phyloP scores from a whole-genome alignment of 73 alveolate genomes.

The Tetrahymena thermophila region DNA sequence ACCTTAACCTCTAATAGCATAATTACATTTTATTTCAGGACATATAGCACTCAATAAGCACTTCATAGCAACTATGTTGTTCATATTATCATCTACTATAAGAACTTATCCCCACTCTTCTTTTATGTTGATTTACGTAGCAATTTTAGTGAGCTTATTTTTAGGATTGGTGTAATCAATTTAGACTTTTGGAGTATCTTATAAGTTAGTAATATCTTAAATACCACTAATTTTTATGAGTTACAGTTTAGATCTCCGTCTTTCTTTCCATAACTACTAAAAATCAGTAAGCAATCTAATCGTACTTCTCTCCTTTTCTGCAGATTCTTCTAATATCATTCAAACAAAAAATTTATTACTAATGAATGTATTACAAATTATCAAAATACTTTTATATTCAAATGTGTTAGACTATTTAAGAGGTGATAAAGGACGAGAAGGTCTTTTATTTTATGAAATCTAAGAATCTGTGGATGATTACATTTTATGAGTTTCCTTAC shows the following conservation, averaged over 20 bases:
- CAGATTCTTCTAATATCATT: neutral
- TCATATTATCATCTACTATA: neutral
- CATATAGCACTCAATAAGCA: neutral
- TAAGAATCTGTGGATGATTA: neutral
- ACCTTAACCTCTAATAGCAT: neutral
- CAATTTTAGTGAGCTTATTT: neutral
- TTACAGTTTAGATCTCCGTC: neutral
- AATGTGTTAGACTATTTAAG: neutral
- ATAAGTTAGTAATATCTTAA: neutral
- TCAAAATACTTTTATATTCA: neutral
- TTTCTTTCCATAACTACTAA: neutral
- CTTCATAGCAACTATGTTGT: neutral
- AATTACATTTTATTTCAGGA: neutral
- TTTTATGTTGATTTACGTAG: neutral
- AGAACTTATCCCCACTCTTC: neutral
- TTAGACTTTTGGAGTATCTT: neutral
- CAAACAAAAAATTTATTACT: neutral
- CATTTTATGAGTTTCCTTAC: neutral
- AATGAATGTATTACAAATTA: neutral
- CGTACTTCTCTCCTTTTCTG: neutral
- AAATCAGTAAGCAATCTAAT: neutral
- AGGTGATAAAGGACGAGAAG: neutral
- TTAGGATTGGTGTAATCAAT: neutral
- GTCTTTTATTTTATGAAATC: neutral
- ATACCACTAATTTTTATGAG: neutral